These are phyloP conservation scores for Sugiyamaella grinbergsii DNA, from an alignment of 1,139 yeast genomes.

Conservation along the genomic window DNA sequence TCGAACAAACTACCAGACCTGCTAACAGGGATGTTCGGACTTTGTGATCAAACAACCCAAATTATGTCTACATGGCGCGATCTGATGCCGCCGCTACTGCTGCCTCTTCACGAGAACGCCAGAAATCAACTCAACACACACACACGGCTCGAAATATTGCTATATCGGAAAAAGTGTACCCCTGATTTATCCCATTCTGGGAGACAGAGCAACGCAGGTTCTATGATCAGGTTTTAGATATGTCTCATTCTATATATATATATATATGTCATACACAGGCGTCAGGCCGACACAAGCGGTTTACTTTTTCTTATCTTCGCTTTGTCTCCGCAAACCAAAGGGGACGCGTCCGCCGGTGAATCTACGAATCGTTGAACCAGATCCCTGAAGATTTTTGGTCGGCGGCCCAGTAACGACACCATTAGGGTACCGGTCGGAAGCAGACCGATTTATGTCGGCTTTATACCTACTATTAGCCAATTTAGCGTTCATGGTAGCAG, in stretches of 20 bases:
- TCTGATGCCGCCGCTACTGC: neutral
- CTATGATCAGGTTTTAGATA: no score
- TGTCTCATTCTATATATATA: no score
- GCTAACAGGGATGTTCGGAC: no score
- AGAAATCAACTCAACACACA: neutral
- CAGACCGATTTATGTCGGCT: neutral
- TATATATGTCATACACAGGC: neutral
- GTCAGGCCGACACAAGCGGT: no score
- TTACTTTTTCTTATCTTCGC: conserved; percentile 17
- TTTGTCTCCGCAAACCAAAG: conserved; percentile 14
- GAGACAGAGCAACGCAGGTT: no score
- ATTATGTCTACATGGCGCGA: no score
- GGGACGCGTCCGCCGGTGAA: conserved; percentile 17
- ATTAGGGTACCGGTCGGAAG: neutral
- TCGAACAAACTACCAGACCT: no score
- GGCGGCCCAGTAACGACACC: neutral
- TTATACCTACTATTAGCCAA: conserved; percentile 2
- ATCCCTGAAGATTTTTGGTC: neutral
- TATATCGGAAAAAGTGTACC: conserved; percentile 6
- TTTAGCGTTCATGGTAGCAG: conserved; percentile 3
- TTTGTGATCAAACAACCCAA: no score
- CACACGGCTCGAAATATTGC: neutral
- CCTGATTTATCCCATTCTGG: conserved; percentile 13
- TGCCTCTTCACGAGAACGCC: conserved; percentile 1
- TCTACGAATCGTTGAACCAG: conserved; percentile 14